Evolutionary conservation across 2,329 filamentous ascomycete species (phyloP).

Genomic region (Graphilbum fragrans): DNA sequence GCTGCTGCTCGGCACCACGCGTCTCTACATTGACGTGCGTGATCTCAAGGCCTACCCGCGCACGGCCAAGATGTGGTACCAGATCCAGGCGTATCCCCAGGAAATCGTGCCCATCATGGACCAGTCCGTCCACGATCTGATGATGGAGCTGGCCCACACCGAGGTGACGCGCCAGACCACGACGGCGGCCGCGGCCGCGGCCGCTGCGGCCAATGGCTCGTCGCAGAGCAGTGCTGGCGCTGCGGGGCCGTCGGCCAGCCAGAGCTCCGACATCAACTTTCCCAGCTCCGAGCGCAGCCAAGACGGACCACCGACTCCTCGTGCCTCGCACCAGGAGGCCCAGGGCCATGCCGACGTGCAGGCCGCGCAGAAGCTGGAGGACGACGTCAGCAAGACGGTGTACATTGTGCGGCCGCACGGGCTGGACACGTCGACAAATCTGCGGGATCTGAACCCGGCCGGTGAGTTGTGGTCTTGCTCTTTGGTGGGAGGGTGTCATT

Average conservation of each 20-base stretch:
- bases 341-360: constrained; percentile 15
- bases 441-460: constrained; percentile 87
- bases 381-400: constrained; percentile 65
- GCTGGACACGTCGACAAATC: constrained; percentile 73
- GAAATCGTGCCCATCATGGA: constrained; percentile 97
- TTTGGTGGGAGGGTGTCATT: too few relatives aligned
- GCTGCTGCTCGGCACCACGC: constrained; percentile 72
- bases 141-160: constrained; percentile 76
- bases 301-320: constrained; percentile 28
- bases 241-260: constrained; percentile 12
- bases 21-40: constrained; percentile 76
- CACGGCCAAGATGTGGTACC: constrained; percentile 89
- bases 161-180: constrained; percentile 60
- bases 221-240: constrained; percentile 17
- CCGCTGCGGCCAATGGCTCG: not conserved
- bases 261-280: constrained; percentile 64
- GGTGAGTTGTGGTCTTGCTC: too few relatives aligned
- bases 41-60: constrained; percentile 89
- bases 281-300: constrained; percentile 67
- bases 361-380: constrained; percentile 42
- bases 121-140: constrained; percentile 82
- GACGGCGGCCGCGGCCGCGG: constrained; percentile 19
- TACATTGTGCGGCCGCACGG: constrained; percentile 88
- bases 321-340: constrained; percentile 30
- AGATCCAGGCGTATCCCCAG: constrained; percentile 84